Base-by-base conservation (phyloP, 1,284 basidiomycete genomes). In the Moesziomyces antarcticus region DNA sequence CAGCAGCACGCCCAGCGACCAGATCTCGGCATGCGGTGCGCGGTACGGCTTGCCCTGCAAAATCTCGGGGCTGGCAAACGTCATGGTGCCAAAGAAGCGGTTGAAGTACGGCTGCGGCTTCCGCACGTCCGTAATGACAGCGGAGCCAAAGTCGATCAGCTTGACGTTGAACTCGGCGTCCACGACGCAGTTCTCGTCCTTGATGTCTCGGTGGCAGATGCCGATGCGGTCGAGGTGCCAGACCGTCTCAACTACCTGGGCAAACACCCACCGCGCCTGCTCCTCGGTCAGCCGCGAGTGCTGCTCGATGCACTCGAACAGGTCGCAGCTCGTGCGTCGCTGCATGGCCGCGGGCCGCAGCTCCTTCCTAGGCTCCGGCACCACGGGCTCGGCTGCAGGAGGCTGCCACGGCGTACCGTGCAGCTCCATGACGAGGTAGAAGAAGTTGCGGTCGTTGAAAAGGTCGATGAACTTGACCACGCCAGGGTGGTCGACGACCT, bases 221-320 rank as follows among this genome's bases (percentile, higher is more conserved):
- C 93, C 93, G 51, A 88, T 88, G 40, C 85, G 85, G 61, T 93
- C 89, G 35, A 97, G 87, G 80, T 94, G 92, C 75, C 89, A 85
- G 20, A 94, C 91, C 22, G 91, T 92, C 63, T 93, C 91, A 58
- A 93, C 92, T 50, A 96, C 89, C 85, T 97, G 94, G 22, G 88
- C 87, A 82, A 96, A 94, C 67, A 96, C 90, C 85, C 90, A 91
- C 51, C 90, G 88, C 7, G 93, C 91, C 79, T 91, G 89, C 50
- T 87, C 86, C 84, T 94, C 93, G n/a, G 88, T 88, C 52, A 96
- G 88, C 8, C 91, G 88, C 73, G 91, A 91, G 82, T 93, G 87
- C 80, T 92, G 91, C 85, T 96, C 94, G 62, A 96, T 94, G 83
- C 92, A 96, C 82, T 96, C 94, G 75, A 96, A 96, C 47, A 97